Evolutionary conservation across 2,329 filamentous ascomycete species (phyloP), one percentile per base, ranked within the genome.

Genomic region (Colletotrichum musae): DNA sequence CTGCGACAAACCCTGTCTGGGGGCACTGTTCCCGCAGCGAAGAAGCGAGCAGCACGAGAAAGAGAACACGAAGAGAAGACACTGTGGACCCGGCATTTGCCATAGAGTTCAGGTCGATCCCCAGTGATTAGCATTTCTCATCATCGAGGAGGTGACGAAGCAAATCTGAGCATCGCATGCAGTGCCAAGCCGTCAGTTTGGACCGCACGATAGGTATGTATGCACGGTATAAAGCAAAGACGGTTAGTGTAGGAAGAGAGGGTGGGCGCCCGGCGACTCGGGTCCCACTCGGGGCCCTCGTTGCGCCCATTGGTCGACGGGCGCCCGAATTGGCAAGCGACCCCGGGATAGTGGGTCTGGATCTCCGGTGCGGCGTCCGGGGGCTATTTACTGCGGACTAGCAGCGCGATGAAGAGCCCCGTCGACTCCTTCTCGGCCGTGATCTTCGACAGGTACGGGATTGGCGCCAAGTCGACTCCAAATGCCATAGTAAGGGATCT

Each of bases 131-230:
- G 32, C 28, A 51, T 43, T 43, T 41, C 32, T 41, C n/a, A 51
- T 61, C 67, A 43, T 18, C 6, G 48, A 36, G 7, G 32, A 18
- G 36, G 18, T 41, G 26, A 24, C 18, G 16, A 52, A 26, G 26
- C 51, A 28, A 15, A 6, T 28, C 18, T 12, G 6, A 7, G 47
- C 47, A 24, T 26, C 43, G n/a, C 32, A 10, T 41, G 57, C 45
- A 28, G 15, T 56, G 67, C 67, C 67, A 70, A 70, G 67, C 45
- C 28, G 56, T 61, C 63, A 70, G 63, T 70, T 70, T 67, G 67
- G 36, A 56, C 32, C 32, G 32, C 32, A 36, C 32, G 32, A 36
- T 32, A 24, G 21, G 18, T 18, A 24, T 24, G 21, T 24, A 24
- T 24, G 32, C 32, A 36, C 32, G 32, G 10, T 32, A 32, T 36